Conservation (phyloP, 345 rosid genomes). For the Bruguiera parviflora region DNA sequence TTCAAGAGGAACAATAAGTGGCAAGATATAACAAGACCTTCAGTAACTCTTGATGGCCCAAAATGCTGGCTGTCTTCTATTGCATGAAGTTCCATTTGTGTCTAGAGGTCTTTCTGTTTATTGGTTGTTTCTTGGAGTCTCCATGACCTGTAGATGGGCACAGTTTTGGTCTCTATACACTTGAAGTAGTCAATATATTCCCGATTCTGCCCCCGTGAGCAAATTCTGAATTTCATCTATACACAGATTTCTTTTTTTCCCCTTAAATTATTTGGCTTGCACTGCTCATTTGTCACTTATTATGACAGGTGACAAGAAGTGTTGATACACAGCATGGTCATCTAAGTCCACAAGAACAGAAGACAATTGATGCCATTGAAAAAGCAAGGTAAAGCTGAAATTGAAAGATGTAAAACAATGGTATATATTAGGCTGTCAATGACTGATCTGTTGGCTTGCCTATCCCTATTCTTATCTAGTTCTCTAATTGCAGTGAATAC, state of each 20-base stretch:
- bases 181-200: neutral
- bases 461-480: neutral
- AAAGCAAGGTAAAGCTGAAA: slow-evolving; percentile 59
- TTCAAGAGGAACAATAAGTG: neutral
- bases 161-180: neutral
- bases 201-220: neutral
- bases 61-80: slow-evolving; percentile 1
- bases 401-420: neutral
- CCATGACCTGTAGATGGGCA: neutral
- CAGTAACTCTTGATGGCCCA: neutral
- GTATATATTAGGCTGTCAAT: neutral
- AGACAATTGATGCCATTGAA: slow-evolving; percentile 88
- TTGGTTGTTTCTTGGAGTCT: neutral
- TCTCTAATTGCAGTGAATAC: slow-evolving; percentile 55
- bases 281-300: neutral
- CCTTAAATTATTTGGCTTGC: neutral
- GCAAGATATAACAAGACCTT: neutral
- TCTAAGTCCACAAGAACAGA: slow-evolving; percentile 90
- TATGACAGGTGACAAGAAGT: slow-evolving; percentile 78
- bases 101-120: slow-evolving; percentile 1
- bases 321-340: slow-evolving; percentile 68
- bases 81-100: slow-evolving; percentile 4
- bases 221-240: neutral
- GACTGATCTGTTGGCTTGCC: slow-evolving; percentile 1
- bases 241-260: neutral